Conservation (phyloP, 495 filamentous ascomycete species). For the Tuber indicum region DNA sequence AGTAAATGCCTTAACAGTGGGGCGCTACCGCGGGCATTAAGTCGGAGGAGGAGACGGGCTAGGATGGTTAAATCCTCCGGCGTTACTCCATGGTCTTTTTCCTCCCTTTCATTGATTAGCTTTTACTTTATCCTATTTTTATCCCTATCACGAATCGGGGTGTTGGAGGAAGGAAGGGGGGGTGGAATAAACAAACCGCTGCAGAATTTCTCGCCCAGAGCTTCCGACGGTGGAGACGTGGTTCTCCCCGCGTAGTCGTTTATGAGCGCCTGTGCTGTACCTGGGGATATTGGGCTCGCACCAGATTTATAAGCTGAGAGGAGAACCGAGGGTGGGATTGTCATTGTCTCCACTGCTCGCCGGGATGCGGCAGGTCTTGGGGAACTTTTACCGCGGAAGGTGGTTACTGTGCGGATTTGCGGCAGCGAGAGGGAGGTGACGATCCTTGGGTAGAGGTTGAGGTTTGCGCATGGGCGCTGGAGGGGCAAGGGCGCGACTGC, state of each 20-base stretch:
- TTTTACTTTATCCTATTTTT: not conserved
- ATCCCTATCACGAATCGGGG: not conserved
- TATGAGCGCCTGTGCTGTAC: constrained; percentile 19
- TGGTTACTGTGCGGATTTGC: not conserved
- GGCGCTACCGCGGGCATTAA: not conserved
- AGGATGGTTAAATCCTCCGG: constrained; percentile 17
- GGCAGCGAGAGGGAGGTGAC: not conserved
- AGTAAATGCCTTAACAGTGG: constrained; percentile 23
- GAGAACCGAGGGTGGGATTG: constrained; percentile 20
- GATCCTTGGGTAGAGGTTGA: not conserved
- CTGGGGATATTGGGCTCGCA: constrained; percentile 24
- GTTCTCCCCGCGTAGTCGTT: constrained; percentile 22
- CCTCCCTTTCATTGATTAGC: not conserved
- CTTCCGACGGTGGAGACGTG: constrained; percentile 16
- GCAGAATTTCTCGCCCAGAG: constrained; percentile 16
- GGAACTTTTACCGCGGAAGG: not conserved
- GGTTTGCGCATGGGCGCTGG: not conserved
- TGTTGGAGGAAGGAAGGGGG: not conserved
- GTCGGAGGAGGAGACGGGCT: constrained; percentile 14
- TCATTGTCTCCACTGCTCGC: not conserved
- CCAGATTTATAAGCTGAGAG: constrained; percentile 30
- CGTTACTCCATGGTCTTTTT: constrained; percentile 24
- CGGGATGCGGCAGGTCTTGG: not conserved
- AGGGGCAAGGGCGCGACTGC: not conserved
- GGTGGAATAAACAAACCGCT: constrained; percentile 10